Conservation (phyloP, 257 asterid genomes). For the Salvia splendens region DNA sequence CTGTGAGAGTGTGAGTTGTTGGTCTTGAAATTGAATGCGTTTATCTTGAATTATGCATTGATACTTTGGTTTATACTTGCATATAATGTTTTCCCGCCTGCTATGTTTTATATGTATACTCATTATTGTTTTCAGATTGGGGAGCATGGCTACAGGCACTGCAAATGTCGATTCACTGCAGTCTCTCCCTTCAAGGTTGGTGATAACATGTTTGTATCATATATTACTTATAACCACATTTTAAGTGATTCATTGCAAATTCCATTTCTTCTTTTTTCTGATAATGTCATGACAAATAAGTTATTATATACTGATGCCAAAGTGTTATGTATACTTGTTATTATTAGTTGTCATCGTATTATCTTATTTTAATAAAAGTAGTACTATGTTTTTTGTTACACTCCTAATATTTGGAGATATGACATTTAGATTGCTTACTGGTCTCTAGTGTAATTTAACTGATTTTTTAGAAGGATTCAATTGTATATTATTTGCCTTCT, state of each 20-base stretch:
- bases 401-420: not conserved
- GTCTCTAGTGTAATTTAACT: not conserved
- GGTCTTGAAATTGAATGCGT: not conserved
- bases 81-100: not conserved
- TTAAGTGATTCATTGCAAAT: not conserved
- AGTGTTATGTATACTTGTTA: not conserved
- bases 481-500: not conserved
- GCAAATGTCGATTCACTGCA: not conserved
- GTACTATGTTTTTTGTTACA: not conserved
- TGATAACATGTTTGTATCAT: not conserved
- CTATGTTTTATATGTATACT: too few relatives aligned
- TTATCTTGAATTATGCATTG: not conserved
- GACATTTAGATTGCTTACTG: not conserved
- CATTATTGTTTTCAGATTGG: not conserved
- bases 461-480: not conserved
- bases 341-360: not conserved
- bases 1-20: not conserved
- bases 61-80: not conserved
- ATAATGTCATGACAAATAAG: not conserved
- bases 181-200: conserved; percentile 16
- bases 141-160: conserved; percentile 16
- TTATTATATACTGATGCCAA: not conserved
- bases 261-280: too few relatives aligned
- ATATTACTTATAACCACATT: not conserved
- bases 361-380: not conserved